A percentile compares a stretch with the other conserved stretches of the same genome.
phyloP scores from a whole-genome alignment of 176 grass and related monocot genomes.

The Musa itinerans region DNA sequence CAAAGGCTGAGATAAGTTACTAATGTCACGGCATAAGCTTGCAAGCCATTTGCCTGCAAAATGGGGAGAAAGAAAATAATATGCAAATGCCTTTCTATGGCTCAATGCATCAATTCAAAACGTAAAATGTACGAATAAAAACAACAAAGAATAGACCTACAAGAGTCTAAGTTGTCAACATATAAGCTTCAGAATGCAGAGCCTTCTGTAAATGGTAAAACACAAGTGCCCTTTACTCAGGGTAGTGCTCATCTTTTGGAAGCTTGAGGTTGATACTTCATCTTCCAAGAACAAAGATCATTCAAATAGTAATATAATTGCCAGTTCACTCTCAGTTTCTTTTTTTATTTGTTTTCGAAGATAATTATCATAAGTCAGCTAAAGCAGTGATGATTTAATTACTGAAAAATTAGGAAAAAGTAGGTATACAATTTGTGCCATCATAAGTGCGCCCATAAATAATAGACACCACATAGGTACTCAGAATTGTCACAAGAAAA shows the following conservation, averaged over 20 bases:
- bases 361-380: neutral
- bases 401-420: neutral
- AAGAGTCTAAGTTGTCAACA: neutral
- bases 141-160: neutral
- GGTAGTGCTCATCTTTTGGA: neutral
- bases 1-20: constrained; percentile 71
- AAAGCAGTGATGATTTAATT: neutral
- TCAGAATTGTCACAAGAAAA: neutral
- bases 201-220: neutral
- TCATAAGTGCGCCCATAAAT: neutral
- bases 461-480: neutral
- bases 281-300: neutral
- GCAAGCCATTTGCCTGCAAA: constrained; percentile 85
- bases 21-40: constrained; percentile 93
- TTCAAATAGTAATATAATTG: neutral
- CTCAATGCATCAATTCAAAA: neutral
- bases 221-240: neutral
- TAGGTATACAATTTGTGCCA: neutral
- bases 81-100: neutral
- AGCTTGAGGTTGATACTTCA: neutral
- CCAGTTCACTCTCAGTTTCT: neutral
- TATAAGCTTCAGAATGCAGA: neutral
- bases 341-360: neutral
- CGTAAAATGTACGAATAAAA: neutral
- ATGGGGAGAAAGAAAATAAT: neutral